Evolutionary conservation across 495 filamentous ascomycete genomes (phyloP).

Genomic region (Annulohypoxylon stygium): DNA sequence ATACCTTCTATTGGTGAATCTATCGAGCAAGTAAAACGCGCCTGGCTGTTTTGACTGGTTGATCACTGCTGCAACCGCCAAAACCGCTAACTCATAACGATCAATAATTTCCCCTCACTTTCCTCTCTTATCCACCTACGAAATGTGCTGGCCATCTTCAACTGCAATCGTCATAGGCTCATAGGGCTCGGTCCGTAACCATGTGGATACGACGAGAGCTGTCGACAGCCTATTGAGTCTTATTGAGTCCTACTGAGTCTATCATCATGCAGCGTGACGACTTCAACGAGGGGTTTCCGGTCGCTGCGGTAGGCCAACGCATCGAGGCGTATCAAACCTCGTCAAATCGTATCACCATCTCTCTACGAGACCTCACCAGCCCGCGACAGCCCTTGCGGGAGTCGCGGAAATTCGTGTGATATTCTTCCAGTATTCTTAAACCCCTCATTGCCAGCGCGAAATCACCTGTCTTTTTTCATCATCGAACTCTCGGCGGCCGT

Average conservation of each 20-base stretch:
- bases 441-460: slow-evolving; percentile 39
- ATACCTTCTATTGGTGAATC: slow-evolving; percentile 3
- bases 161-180: slow-evolving; percentile 48
- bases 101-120: slow-evolving; percentile 39
- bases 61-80: slow-evolving; percentile 19
- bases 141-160: slow-evolving; percentile 32
- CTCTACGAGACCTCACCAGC: neutral
- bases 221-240: slow-evolving; percentile 48
- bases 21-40: neutral
- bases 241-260: slow-evolving; percentile 1
- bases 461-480: slow-evolving; percentile 11
- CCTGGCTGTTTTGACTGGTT: slow-evolving; percentile 8
- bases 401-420: slow-evolving; percentile 39
- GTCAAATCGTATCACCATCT: slow-evolving; percentile 16
- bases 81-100: slow-evolving; percentile 7
- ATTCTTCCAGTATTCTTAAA: slow-evolving; percentile 33
- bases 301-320: slow-evolving; percentile 44
- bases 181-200: slow-evolving; percentile 42
- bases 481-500: slow-evolving; percentile 24
- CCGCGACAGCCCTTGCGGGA: slow-evolving; percentile 32
- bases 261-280: slow-evolving; percentile 41
- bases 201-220: slow-evolving; percentile 41
- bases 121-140: slow-evolving; percentile 31
- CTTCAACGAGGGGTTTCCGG: slow-evolving; percentile 19
- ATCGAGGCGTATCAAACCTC: slow-evolving; percentile 37